Percentiles rank a stretch among this genome's conserved stretches.
phyloP scores from a whole-genome alignment of 257 asterid species.

The Gardenia jasminoides region DNA sequence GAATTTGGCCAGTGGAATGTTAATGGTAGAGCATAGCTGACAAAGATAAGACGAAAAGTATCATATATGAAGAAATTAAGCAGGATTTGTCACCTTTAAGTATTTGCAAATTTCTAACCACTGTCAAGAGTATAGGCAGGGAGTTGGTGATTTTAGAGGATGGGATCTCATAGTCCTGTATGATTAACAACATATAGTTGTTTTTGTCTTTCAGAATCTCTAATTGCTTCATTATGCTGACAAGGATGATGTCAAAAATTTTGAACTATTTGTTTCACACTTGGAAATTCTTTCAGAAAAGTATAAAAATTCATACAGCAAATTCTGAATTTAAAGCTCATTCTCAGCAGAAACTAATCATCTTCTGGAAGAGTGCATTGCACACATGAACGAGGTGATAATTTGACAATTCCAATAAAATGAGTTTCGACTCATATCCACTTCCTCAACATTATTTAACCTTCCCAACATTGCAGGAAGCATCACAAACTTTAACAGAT shows the following conservation, averaged over 20 bases:
- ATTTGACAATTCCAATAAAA: not conserved
- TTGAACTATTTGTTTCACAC: too few species aligned
- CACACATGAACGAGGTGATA: not conserved
- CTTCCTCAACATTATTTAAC: not conserved
- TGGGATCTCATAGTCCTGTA: not conserved
- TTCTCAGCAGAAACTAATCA: not conserved
- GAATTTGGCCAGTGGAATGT: not conserved
- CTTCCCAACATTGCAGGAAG: not conserved
- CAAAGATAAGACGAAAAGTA: not conserved
- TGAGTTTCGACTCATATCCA: not conserved
- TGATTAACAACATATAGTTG: too few species aligned
- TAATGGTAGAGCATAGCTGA: too few species aligned
- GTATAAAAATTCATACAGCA: too few species aligned
- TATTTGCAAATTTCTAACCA: not conserved
- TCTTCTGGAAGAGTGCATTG: not conserved
- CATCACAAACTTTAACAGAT: not conserved
- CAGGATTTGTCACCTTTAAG: not conserved
- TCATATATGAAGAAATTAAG: not conserved
- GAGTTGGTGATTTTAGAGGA: not conserved
- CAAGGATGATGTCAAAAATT: not conserved
- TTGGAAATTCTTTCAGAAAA: too few species aligned
- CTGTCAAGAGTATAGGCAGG: not conserved
- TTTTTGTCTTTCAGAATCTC: not conserved
- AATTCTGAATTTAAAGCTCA: not conserved
- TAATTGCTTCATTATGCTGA: not conserved